These are phyloP conservation scores for Jamesozyma rosinii DNA, from an alignment of 805 yeast species.

Conservation along the genomic window DNA sequence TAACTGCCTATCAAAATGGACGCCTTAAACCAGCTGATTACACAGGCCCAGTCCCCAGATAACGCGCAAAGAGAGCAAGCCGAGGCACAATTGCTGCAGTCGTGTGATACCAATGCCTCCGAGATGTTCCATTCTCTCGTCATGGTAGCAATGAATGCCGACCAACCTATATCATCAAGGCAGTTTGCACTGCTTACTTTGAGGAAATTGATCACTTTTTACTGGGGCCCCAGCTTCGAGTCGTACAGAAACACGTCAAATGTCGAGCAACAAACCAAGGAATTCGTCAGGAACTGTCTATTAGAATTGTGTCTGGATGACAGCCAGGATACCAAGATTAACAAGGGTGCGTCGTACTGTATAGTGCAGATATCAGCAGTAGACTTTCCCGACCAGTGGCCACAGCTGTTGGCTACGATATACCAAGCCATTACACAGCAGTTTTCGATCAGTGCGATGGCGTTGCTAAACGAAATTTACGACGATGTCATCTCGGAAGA, in stretches of 20 bases:
- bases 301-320: slow-evolving; percentile 38
- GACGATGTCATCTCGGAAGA: slow-evolving; percentile 81
- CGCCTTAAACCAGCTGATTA: slow-evolving; percentile 16
- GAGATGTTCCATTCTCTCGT: slow-evolving; percentile 36
- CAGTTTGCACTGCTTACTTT: slow-evolving; percentile 61
- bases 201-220: slow-evolving; percentile 56
- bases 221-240: slow-evolving; percentile 79
- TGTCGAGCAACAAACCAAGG: slow-evolving; percentile 44
- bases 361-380: slow-evolving; percentile 77
- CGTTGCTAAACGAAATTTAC: slow-evolving; percentile 64
- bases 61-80: slow-evolving; percentile 44
- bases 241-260: slow-evolving; percentile 59
- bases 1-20: too few species aligned
- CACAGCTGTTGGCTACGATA: slow-evolving; percentile 46
- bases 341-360: slow-evolving; percentile 61
- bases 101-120: slow-evolving; percentile 43
- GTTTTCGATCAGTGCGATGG: slow-evolving; percentile 41
- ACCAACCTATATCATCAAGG: slow-evolving; percentile 31
- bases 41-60: slow-evolving; percentile 36
- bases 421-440: slow-evolving; percentile 34
- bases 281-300: slow-evolving; percentile 40
- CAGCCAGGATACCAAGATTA: slow-evolving; percentile 46
- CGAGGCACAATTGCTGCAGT: slow-evolving; percentile 39
- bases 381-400: slow-evolving; percentile 97
- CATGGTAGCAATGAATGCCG: slow-evolving; percentile 31